phyloP scores from a whole-genome alignment of 2,329 filamentous ascomycete species.

The Alternaria sp. region DNA sequence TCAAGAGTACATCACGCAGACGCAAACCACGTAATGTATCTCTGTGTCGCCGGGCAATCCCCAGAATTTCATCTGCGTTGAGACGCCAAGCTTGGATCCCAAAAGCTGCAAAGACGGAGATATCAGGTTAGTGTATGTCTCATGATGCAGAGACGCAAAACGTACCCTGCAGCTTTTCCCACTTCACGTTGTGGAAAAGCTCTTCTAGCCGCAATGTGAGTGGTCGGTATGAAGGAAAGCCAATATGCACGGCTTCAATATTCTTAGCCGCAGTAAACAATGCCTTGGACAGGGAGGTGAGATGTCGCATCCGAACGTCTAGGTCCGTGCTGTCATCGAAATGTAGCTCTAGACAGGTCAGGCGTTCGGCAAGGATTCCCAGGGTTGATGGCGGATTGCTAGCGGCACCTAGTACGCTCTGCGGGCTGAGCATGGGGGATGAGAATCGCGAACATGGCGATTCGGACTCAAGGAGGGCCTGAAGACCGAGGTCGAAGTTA shows the following conservation, averaged over 20 bases:
- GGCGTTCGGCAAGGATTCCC: conserved; percentile 59
- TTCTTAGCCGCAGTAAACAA: conserved; percentile 66
- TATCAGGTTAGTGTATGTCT: background rate
- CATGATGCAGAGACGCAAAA: background rate
- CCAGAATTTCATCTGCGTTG: conserved; percentile 65
- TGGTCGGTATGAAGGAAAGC: conserved; percentile 65
- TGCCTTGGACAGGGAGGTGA: conserved; percentile 63
- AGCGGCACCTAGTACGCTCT: conserved; percentile 61
- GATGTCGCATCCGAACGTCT: conserved; percentile 62
- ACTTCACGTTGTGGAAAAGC: conserved; percentile 67
- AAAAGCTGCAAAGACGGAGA: conserved; percentile 52
- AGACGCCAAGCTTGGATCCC: conserved; percentile 71
- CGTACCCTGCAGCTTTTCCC: conserved; percentile 60
- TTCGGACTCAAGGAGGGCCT: conserved; percentile 59
- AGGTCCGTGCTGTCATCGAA: conserved; percentile 66
- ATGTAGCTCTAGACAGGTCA: conserved; percentile 68
- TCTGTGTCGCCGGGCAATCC: conserved; percentile 62
- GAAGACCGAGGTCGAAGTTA: background rate
- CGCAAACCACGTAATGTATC: conserved; percentile 64
- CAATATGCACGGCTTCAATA: conserved; percentile 68
- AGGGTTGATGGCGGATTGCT: conserved; percentile 56
- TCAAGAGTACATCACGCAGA: conserved; percentile 66
- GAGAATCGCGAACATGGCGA: conserved; percentile 67
- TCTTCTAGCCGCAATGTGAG: conserved; percentile 64
- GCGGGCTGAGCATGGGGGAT: conserved; percentile 67